Conservation (phyloP, 1,139 yeast genomes). For the Meyerozyma guilliermondii region DNA sequence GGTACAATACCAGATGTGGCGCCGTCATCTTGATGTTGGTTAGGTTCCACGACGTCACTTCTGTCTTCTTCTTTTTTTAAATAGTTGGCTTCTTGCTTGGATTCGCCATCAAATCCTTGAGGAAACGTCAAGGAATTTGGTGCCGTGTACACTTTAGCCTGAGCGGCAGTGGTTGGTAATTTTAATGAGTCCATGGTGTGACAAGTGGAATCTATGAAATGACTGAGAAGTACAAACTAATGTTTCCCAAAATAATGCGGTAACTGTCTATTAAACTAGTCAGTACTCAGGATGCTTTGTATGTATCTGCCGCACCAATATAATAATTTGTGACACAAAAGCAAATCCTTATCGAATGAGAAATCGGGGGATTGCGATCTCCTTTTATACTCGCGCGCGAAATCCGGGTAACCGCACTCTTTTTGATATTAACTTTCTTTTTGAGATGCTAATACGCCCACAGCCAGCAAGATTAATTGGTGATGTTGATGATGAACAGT, state of each 20-base stretch:
- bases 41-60: constrained; percentile 21
- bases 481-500: neutral
- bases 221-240: constrained; percentile 36
- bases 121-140: constrained; percentile 64
- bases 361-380: constrained; percentile 12
- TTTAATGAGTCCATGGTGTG: constrained; percentile 63
- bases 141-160: constrained; percentile 71
- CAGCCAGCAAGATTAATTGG: neutral
- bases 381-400: constrained; percentile 21
- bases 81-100: constrained; percentile 8
- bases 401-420: constrained; percentile 23
- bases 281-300: neutral
- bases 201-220: constrained; percentile 5
- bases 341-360: constrained; percentile 6
- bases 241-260: constrained; percentile 30
- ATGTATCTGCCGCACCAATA: constrained; percentile 2
- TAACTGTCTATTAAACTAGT: neutral
- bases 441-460: neutral
- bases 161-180: constrained; percentile 77
- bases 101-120: constrained; percentile 34
- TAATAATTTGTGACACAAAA: constrained; percentile 4
- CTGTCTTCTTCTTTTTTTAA: constrained; percentile 26
- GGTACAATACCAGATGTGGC: constrained; percentile 93
- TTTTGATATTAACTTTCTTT: constrained; percentile 1
- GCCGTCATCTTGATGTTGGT: constrained; percentile 52